Conservation (phyloP, 1,284 basidiomycete genomes). For the Singerocomus rubriflavus region DNA sequence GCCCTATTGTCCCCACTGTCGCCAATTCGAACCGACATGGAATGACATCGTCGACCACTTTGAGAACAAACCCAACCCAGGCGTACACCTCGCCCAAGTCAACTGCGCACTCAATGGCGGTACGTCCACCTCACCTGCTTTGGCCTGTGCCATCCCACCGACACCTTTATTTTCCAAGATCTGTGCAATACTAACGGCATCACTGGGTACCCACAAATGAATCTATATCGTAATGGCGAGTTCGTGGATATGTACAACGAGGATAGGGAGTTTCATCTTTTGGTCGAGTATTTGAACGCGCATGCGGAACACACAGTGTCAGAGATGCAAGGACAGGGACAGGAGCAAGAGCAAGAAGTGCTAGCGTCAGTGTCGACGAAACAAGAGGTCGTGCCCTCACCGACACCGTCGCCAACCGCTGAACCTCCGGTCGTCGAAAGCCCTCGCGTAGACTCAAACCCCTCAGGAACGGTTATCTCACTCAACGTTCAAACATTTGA, state of each 20-base stretch:
- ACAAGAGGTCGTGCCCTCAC: conserved; percentile 7
- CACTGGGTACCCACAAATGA: conserved; percentile 77
- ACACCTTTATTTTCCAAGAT: conserved; percentile 52
- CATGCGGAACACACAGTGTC: conserved; percentile 28
- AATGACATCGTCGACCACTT: conserved; percentile 61
- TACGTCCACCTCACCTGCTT: conserved; percentile 33
- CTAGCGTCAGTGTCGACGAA: conserved; percentile 6
- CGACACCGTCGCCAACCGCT: conserved; percentile 8
- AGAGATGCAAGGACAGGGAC: neutral
- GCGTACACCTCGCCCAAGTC: conserved; percentile 79
- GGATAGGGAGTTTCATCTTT: conserved; percentile 46
- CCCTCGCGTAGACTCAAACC: conserved; percentile 43
- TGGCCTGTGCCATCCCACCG: neutral
- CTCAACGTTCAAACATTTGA: conserved; percentile 55
- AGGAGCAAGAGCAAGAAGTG: neutral
- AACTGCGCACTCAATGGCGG: conserved; percentile 85
- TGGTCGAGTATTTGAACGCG: conserved; percentile 49
- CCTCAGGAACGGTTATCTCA: conserved; percentile 57
- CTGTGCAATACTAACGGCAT: conserved; percentile 72
- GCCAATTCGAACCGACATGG: conserved; percentile 82
- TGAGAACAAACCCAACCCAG: conserved; percentile 49
- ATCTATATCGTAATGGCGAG: conserved; percentile 70
- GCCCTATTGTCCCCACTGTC: conserved; percentile 81
- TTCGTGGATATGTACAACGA: conserved; percentile 58
- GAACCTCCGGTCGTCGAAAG: conserved; percentile 16